phyloP scores from a whole-genome alignment of 805 yeast species.

The Hanseniaspora singularis region DNA sequence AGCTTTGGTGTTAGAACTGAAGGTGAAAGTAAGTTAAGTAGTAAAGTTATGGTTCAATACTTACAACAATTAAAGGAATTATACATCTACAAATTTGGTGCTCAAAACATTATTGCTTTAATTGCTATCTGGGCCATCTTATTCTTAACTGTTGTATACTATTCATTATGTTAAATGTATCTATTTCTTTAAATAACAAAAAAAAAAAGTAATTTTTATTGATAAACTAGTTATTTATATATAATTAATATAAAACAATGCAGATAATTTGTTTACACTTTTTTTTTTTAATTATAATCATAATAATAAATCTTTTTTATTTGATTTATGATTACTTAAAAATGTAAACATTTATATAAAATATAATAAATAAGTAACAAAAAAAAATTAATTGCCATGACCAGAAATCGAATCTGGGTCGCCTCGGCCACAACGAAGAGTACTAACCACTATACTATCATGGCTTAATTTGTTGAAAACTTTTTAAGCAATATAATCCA shows the following conservation, averaged over 20 bases:
- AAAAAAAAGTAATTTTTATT: not conserved
- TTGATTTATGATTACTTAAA: too few relatives aligned
- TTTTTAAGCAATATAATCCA: not conserved
- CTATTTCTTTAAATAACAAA: too few relatives aligned
- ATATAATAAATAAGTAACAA: constrained; percentile 1
- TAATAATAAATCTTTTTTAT: too few relatives aligned
- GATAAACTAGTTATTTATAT: too few relatives aligned
- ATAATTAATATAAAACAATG: too few relatives aligned
- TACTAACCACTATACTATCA: constrained; percentile 47
- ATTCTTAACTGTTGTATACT: constrained; percentile 25
- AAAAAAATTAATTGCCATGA: constrained; percentile 37
- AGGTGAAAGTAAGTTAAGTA: constrained; percentile 40
- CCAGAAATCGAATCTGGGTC: constrained; percentile 60
- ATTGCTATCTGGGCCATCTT: constrained; percentile 26
- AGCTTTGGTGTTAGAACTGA: constrained; percentile 44
- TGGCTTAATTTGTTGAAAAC: constrained; percentile 19
- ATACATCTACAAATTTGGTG: constrained; percentile 37
- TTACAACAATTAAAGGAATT: constrained; percentile 37
- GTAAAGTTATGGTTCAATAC: constrained; percentile 40
- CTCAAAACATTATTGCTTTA: constrained; percentile 29
- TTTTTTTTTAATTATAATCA: too few relatives aligned
- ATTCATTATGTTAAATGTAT: constrained; percentile 18
- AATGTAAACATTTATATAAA: not conserved
- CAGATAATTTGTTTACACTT: too few relatives aligned
- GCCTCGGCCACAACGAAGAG: constrained; percentile 56